Percentiles rank a stretch among this genome's conserved stretches.
Conservation (phyloP, 495 filamentous ascomycete species). For the Recurvomyces mirabilis region DNA sequence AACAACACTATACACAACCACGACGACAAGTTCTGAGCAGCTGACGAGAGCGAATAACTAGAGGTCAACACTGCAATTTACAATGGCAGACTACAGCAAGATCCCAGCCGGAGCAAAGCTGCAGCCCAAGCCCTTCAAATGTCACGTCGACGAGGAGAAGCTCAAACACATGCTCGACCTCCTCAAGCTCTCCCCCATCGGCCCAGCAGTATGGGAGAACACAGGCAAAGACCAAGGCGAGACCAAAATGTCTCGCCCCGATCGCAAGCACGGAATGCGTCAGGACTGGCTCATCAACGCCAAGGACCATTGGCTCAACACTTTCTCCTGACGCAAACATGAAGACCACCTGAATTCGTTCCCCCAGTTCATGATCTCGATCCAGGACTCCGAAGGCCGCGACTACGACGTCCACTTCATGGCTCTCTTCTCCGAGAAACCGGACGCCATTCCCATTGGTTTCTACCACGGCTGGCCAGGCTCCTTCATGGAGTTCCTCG, state of each 20-base stretch:
- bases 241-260: constrained; percentile 3
- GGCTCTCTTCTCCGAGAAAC: constrained; percentile 49
- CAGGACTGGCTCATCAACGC: constrained; percentile 45
- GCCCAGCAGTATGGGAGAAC: constrained; percentile 14
- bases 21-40: no score
- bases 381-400: constrained; percentile 31
- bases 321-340: constrained; percentile 35
- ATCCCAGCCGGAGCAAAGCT: constrained; percentile 13
- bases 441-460: constrained; percentile 49
- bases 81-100: constrained; percentile 18
- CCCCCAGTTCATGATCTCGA: constrained; percentile 46
- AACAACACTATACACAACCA: no score
- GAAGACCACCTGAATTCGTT: constrained; percentile 46
- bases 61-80: no score
- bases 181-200: constrained; percentile 16
- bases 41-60: no score
- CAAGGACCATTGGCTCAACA: constrained; percentile 40
- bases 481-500: constrained; percentile 47
- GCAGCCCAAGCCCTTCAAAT: constrained; percentile 15
- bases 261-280: constrained; percentile 43
- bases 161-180: constrained; percentile 14
- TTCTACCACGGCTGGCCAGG: constrained; percentile 57
- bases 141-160: constrained; percentile 15
- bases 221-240: constrained; percentile 7
- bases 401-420: constrained; percentile 49